Evolutionary conservation across 1,284 basidiomycete genomes (phyloP), one percentile per base, ranked within the genome.

Genomic region (Entoloma clypeatum): DNA sequence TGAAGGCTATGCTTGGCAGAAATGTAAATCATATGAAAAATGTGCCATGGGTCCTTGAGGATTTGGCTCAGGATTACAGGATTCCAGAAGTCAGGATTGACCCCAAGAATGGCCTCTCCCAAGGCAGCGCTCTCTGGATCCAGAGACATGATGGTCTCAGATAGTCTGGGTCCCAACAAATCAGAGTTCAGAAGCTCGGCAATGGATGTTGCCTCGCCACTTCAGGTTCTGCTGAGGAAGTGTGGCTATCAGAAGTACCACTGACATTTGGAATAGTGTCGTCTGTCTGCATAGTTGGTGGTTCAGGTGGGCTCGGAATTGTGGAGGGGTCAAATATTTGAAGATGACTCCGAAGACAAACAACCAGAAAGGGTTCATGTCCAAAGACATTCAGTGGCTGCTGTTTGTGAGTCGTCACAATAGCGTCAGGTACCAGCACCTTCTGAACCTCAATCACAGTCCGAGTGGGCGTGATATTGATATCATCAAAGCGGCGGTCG

Each of bases 11-110:
- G 62, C 1, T 19, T 32, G 10, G 48, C 37, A 4, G 59, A 52
- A n/a, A 63, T 55, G 8, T 58, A 49, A 22, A 65, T 53, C 57
- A 60, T 59, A 30, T 64, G 50, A 43, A 65, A 60, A 6, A 62
- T 38, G 36, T 65, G 63, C 27, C 52, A 65, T 0, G 47, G 18
- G 37, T 63, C 58, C 25, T 60, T 61, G 2, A 63, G 21, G 9
- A 64, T 56, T 2, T 52, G 45, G 27, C 57, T 58, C 5, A 47
- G 47, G 17, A 58, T 52, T 8, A 25, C 23, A 2, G 16, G 17
- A 8, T 33, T 29, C 49, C 49, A 51, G n/a, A n/a, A 23, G 5
- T 25, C 41, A 10, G 24, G 17, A 16, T 22, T 24, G 9, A 41
- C 36, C 4, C 35, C 34, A 23, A 51, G 37, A n/a, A 48, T 23